Base-by-base conservation (phyloP, 2,329 filamentous ascomycete genomes). In the Cercospora sp. region DNA sequence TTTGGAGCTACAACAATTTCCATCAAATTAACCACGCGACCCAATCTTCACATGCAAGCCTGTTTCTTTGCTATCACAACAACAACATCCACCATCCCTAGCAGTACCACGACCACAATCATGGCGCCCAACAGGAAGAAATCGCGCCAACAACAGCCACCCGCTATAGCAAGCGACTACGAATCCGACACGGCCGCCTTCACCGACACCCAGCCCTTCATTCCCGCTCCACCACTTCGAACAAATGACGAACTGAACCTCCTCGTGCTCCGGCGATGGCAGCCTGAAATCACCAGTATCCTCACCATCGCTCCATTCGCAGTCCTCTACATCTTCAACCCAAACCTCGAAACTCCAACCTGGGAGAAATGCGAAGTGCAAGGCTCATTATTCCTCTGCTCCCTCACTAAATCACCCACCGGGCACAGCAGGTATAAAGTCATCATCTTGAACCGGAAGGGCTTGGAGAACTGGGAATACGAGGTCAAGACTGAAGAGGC, bases 281-380 rank as follows among this genome's bases (percentile, higher is more conserved):
- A 92, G 67, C 91, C 93, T 33, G 86, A 87, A 67, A 88, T 97
- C 71, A 84, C 84, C 67, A 82, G 85, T 63, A 93, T 97, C 76
- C 84, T 93, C 71, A 90, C 91, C 70, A 90, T 95, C 73, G 93
- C 93, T 5, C 90, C 91, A 33, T 97, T 94, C 75, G 91, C 91
- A 28, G 92, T 95, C 40, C 86, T 97, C 72, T 98, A 97, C 83
- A 87, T 86, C 59, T 95, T 96, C 82, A 87, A 85, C 69, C 84
- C 87, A 58, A 80, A 84, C 4, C 85, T 88, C 2, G 83, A 86
- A 63, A 23, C 48, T 28, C 48, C 48, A 7, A 81, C 84, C 68
- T 98, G 95, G 95, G 91, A 95, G 77, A 97, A 96, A 83, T 87
- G 87, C 57, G 91, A 90, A 65, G 86, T 94, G 10, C 94, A 97